A percentile compares a stretch with the other conserved stretches of the same genome.
Evolutionary conservation across 2,329 filamentous ascomycete genomes (phyloP).

Genomic region (Akanthomyces muscarius): DNA sequence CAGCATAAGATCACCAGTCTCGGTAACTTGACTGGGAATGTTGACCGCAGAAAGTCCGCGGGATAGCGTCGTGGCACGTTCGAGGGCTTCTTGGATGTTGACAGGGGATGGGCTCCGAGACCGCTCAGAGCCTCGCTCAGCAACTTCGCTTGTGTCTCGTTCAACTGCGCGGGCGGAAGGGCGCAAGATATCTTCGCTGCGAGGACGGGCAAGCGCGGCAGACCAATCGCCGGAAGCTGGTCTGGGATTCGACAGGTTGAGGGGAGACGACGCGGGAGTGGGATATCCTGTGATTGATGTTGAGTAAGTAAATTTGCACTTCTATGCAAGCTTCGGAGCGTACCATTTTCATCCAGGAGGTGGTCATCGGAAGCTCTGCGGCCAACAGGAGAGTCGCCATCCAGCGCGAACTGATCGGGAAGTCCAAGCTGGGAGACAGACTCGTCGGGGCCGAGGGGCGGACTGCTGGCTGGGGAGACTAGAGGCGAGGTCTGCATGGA

Average conservation of each 20-base stretch:
- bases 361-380: constrained; percentile 25
- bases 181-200: constrained; percentile 54
- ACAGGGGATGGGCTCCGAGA: constrained; percentile 76
- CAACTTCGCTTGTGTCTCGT: constrained; percentile 34
- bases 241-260: constrained; percentile 41
- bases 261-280: constrained; percentile 45
- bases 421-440: constrained; percentile 50
- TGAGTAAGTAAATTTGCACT: constrained; percentile 19
- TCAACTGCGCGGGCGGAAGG: constrained; percentile 39
- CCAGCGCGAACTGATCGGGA: constrained; percentile 66
- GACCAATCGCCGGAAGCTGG: constrained; percentile 51
- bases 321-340: background rate
- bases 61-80: constrained; percentile 78
- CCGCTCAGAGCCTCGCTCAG: constrained; percentile 48
- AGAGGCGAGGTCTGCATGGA: constrained; percentile 91
- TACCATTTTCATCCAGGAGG: constrained; percentile 29
- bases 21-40: constrained; percentile 88
- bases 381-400: constrained; percentile 33
- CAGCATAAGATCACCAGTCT: constrained; percentile 90
- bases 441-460: constrained; percentile 51
- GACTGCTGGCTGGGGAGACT: constrained; percentile 84
- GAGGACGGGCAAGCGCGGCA: constrained; percentile 38
- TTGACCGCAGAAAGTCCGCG: constrained; percentile 85
- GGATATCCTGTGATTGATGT: constrained; percentile 38
- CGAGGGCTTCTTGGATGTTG: constrained; percentile 69